Percentiles rank a stretch among this genome's conserved stretches.
phyloP scores from a whole-genome alignment of 2,329 filamentous ascomycete genomes.

The Tolypocladium tropicale region DNA sequence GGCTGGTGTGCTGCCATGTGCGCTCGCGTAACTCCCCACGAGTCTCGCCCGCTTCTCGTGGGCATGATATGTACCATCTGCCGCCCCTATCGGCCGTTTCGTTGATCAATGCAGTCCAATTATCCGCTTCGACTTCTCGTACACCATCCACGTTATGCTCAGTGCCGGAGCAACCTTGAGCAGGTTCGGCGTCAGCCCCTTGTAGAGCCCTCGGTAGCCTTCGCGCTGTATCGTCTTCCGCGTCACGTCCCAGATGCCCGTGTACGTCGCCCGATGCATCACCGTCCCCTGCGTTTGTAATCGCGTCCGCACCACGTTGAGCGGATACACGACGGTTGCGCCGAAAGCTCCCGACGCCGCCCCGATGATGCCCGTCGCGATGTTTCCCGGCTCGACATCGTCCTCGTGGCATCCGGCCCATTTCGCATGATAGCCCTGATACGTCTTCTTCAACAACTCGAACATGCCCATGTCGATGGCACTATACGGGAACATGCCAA shows the following conservation, averaged over 20 bases:
- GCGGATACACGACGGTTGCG: conserved; percentile 85
- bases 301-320: conserved; percentile 86
- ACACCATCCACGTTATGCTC: conserved; percentile 89
- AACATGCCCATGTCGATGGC: conserved; percentile 96
- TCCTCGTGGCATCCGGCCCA: conserved; percentile 66
- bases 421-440: conserved; percentile 61
- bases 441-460: conserved; percentile 74
- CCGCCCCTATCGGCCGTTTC: neutral
- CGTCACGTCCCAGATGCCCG: conserved; percentile 81
- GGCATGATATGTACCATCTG: neutral
- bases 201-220: conserved; percentile 80
- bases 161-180: conserved; percentile 94
- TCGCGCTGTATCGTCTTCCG: conserved; percentile 74
- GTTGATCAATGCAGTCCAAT: conserved; percentile 38
- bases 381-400: conserved; percentile 69
- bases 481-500: conserved; percentile 97
- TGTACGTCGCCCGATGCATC: conserved; percentile 86
- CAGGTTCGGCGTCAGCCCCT: conserved; percentile 87
- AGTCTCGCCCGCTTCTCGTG: neutral
- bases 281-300: conserved; percentile 89
- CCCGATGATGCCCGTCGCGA: conserved; percentile 79
- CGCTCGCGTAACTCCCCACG: neutral
- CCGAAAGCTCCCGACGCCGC: conserved; percentile 87
- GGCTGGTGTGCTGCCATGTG: neutral
- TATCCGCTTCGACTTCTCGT: conserved; percentile 77